Percentiles rank a stretch among this genome's conserved stretches.
Evolutionary conservation across 495 filamentous ascomycete species (phyloP).

Genomic region (Trichoderma parareesei): DNA sequence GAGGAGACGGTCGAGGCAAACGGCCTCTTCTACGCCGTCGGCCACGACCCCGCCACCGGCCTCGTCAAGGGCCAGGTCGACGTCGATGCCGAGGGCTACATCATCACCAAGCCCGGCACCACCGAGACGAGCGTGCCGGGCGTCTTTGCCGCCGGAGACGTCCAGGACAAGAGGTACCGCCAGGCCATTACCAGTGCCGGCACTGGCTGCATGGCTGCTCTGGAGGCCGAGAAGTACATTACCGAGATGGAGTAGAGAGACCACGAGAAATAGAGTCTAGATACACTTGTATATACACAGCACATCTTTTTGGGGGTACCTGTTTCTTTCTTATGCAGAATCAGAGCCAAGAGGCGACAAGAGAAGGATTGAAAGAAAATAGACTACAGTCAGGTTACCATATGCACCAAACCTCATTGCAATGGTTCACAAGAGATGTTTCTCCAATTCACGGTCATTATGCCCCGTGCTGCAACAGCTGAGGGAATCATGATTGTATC

Average conservation of each 20-base stretch:
- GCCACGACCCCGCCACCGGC: slow-evolving; percentile 85
- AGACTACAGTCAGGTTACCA: neutral
- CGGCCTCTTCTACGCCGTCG: slow-evolving; percentile 95
- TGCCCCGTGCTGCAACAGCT: no score
- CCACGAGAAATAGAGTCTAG: neutral
- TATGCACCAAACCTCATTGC: neutral
- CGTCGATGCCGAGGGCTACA: slow-evolving; percentile 78
- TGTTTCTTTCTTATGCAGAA: neutral
- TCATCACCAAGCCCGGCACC: slow-evolving; percentile 81
- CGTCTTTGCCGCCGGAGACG: slow-evolving; percentile 94
- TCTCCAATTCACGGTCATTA: no score
- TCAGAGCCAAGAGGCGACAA: neutral
- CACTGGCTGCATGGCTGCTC: slow-evolving; percentile 86
- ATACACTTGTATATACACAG: neutral
- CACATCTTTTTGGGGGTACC: neutral
- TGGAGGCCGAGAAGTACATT: slow-evolving; percentile 90
- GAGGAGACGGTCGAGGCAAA: slow-evolving; percentile 78
- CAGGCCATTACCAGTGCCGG: slow-evolving; percentile 97
- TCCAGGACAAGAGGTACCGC: slow-evolving; percentile 96
- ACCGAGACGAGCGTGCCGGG: slow-evolving; percentile 82
- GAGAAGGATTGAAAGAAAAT: neutral
- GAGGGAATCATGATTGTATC: neutral
- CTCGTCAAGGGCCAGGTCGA: slow-evolving; percentile 83
- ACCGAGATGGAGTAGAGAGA: slow-evolving; percentile 55
- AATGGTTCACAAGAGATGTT: neutral